These are phyloP conservation scores for Nicotiana undulata DNA, from an alignment of 257 asterid species.

Conservation along the genomic window DNA sequence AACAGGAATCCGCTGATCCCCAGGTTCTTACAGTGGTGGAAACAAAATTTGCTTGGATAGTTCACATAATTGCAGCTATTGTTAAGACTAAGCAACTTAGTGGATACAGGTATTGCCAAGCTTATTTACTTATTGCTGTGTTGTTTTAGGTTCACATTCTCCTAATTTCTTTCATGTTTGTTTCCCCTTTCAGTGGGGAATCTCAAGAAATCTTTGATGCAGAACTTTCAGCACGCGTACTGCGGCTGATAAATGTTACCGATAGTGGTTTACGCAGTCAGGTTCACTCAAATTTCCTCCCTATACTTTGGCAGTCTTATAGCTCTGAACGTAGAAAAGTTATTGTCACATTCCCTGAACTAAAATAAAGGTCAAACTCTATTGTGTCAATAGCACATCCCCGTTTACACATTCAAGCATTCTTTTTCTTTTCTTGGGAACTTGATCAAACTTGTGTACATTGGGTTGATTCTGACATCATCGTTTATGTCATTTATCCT, in stretches of 20 bases:
- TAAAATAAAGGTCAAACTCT: neutral
- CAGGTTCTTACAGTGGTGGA: constrained; percentile 67
- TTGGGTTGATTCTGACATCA: neutral
- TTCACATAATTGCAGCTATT: constrained; percentile 89
- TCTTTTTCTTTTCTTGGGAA: neutral
- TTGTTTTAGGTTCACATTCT: neutral
- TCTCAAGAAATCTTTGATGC: constrained; percentile 94
- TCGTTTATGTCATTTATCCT: neutral
- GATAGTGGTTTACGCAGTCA: constrained; percentile 83
- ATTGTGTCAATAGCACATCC: neutral
- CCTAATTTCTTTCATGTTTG: constrained; percentile 6
- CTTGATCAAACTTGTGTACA: neutral
- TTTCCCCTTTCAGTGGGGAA: constrained; percentile 50
- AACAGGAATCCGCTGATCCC: constrained; percentile 77
- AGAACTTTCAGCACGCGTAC: constrained; percentile 90
- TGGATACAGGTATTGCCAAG: constrained; percentile 55
- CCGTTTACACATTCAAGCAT: neutral
- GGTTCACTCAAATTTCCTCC: constrained; percentile 31
- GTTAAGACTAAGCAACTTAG: constrained; percentile 69
- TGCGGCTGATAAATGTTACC: constrained; percentile 76
- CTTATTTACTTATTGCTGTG: neutral
- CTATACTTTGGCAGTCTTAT: neutral
- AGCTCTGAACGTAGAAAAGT: neutral
- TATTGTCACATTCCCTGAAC: neutral
- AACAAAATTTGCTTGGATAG: constrained; percentile 94